A percentile compares a stretch with the other conserved stretches of the same genome.
These are phyloP conservation scores for Hypomyces perniciosus DNA, from an alignment of 2,329 filamentous ascomycete genomes.

Conservation along the genomic window DNA sequence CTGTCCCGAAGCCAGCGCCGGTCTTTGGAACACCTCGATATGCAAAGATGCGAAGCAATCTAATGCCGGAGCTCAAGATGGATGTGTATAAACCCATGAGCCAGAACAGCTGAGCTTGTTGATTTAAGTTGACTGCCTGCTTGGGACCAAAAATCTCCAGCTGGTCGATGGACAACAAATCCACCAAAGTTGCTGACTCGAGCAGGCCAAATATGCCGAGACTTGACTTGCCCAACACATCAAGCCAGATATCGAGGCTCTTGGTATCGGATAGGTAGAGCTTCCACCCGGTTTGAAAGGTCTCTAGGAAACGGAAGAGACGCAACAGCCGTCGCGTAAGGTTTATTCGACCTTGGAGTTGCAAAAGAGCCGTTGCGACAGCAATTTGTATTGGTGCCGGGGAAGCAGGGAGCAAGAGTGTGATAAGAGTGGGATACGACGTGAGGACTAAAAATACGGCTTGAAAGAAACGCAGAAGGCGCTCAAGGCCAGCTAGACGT, in stretches of 20 bases:
- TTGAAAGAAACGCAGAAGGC: constrained; percentile 53
- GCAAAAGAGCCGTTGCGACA: constrained; percentile 27
- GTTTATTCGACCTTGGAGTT: constrained; percentile 38
- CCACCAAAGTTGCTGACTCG: constrained; percentile 57
- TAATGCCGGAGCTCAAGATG: constrained; percentile 36
- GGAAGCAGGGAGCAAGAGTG: constrained; percentile 25
- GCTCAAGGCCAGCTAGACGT: constrained; percentile 45
- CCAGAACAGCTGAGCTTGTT: constrained; percentile 66
- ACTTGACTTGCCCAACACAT: constrained; percentile 51
- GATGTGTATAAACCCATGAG: constrained; percentile 54
- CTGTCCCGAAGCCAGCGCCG: constrained; percentile 22
- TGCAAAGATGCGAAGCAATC: constrained; percentile 33
- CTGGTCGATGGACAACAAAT: constrained; percentile 39
- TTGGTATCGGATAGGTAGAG: constrained; percentile 29
- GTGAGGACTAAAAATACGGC: constrained; percentile 43
- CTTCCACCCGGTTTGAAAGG: constrained; percentile 46
- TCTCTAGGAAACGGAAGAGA: constrained; percentile 61
- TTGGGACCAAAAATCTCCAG: constrained; percentile 48
- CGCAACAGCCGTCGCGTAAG: constrained; percentile 58
- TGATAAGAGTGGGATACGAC: constrained; percentile 37
- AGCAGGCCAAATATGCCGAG: constrained; percentile 62
- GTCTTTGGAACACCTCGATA: constrained; percentile 30
- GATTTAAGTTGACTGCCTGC: constrained; percentile 39
- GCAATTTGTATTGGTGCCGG: constrained; percentile 19
- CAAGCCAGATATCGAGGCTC: constrained; percentile 40